Percentiles rank a stretch among this genome's conserved stretches.
These are phyloP conservation scores for Hyphopichia homilentoma DNA, from an alignment of 805 yeast genomes.

Conservation along the genomic window DNA sequence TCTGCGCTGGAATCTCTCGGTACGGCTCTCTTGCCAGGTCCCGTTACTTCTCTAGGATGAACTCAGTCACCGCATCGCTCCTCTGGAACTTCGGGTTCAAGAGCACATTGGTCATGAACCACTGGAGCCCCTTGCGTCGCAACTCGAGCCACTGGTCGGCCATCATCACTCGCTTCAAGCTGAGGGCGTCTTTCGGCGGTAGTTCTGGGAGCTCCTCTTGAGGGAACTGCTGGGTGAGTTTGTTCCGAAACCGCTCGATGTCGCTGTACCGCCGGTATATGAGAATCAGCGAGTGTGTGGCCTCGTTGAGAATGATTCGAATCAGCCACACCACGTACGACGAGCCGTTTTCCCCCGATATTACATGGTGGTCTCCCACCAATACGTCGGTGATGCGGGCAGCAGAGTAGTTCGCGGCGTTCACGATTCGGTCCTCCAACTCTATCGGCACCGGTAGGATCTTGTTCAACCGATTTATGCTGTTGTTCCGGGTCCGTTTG, in stretches of 20 bases:
- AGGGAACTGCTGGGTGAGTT: conserved; percentile 44
- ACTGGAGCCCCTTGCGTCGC: conserved; percentile 55
- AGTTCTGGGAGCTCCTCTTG: conserved; percentile 43
- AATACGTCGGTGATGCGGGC: conserved; percentile 39
- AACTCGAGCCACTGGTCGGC: conserved; percentile 47
- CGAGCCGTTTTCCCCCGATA: conserved; percentile 36
- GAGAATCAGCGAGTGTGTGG: conserved; percentile 37
- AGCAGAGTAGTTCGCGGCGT: conserved; percentile 12
- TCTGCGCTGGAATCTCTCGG: too few relatives aligned
- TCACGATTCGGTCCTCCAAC: conserved; percentile 18
- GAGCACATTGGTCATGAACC: conserved; percentile 53
- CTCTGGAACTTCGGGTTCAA: conserved; percentile 46
- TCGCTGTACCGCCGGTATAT: conserved; percentile 65
- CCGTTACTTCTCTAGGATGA: conserved; percentile 24
- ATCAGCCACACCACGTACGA: conserved; percentile 39
- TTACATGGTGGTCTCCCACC: conserved; percentile 37
- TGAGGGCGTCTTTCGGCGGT: conserved; percentile 49
- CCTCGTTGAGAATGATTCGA: conserved; percentile 33
- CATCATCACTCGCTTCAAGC: conserved; percentile 34
- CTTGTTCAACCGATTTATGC: conserved; percentile 19
- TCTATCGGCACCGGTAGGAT: conserved; percentile 38
- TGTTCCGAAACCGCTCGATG: conserved; percentile 44
- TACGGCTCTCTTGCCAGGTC: too few relatives aligned
- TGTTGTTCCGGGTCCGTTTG: conserved; percentile 1
- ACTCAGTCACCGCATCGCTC: conserved; percentile 34